Evolutionary conservation across 352 stramenopile genomes (phyloP).

Genomic region (Globisporangium spiculum): DNA sequence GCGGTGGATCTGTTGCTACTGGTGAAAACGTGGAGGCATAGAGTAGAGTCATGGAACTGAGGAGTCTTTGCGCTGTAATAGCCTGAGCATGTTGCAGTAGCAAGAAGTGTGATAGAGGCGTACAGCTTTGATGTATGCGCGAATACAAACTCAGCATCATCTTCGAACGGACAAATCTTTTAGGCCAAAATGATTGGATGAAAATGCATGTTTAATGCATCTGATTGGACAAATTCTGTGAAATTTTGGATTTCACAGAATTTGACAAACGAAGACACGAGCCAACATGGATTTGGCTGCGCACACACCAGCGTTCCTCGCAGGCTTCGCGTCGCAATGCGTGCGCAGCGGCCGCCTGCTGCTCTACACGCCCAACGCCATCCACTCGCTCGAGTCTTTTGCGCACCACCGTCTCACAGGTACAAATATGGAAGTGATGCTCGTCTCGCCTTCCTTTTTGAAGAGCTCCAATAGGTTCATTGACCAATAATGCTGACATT

Average conservation of each 20-base stretch:
- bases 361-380: slow-evolving; percentile 26
- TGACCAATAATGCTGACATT: background rate
- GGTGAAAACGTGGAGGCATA: slow-evolving; percentile 1
- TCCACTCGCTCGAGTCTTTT: slow-evolving; percentile 27
- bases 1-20: background rate
- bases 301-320: slow-evolving; percentile 22
- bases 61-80: background rate
- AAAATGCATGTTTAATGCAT: no score
- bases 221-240: no score
- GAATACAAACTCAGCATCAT: no score
- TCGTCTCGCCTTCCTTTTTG: background rate
- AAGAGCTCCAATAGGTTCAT: background rate
- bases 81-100: background rate
- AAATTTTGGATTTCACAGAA: no score
- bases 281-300: slow-evolving; percentile 1
- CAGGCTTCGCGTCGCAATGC: slow-evolving; percentile 37
- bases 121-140: background rate
- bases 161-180: no score
- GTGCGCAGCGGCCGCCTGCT: slow-evolving; percentile 17
- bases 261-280: background rate
- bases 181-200: no score
- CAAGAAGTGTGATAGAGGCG: background rate
- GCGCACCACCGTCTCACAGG: slow-evolving; percentile 32
- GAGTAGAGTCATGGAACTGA: background rate
- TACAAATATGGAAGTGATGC: slow-evolving; percentile 13